A percentile compares a stretch with the other conserved stretches of the same genome.
phyloP scores from a whole-genome alignment of 2,329 filamentous ascomycete species.

The Aspergillus fijiensis region DNA sequence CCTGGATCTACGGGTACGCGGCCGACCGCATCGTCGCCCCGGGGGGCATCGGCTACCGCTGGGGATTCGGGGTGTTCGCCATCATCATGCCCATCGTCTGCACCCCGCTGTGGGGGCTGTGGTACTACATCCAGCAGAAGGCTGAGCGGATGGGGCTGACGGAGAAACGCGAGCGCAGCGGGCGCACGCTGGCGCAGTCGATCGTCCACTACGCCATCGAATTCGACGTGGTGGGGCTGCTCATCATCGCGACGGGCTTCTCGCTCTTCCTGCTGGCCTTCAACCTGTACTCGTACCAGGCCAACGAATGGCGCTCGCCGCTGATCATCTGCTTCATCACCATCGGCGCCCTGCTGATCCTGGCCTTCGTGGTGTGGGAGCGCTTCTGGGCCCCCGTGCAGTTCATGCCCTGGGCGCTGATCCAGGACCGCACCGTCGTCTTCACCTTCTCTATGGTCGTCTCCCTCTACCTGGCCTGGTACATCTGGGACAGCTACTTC shows the following conservation, averaged over 20 bases:
- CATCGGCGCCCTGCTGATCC: conserved; percentile 54
- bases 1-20: conserved; percentile 56
- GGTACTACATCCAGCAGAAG: conserved; percentile 58
- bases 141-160: conserved; percentile 57
- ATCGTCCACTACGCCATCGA: conserved; percentile 58
- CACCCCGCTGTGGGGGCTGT: conserved; percentile 56
- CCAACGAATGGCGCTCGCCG: conserved; percentile 43
- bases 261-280: conserved; percentile 66
- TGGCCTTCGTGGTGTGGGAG: conserved; percentile 58
- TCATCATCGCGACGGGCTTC: conserved; percentile 55
- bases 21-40: conserved; percentile 52
- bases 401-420: conserved; percentile 56
- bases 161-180: conserved; percentile 37
- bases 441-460: conserved; percentile 53
- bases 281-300: conserved; percentile 48
- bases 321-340: conserved; percentile 53
- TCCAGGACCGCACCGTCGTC: conserved; percentile 51
- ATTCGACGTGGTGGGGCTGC: conserved; percentile 52
- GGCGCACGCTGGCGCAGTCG: conserved; percentile 50
- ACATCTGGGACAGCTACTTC: conserved; percentile 56
- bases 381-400: conserved; percentile 51
- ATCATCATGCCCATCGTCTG: conserved; percentile 60
- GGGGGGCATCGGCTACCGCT: conserved; percentile 55
- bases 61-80: conserved; percentile 63
- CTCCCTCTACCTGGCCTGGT: conserved; percentile 51